A percentile compares a stretch with the other conserved stretches of the same genome.
Evolutionary conservation across 2,329 filamentous ascomycete species (phyloP).

Genomic region (Rhinocladiella mackenziei): DNA sequence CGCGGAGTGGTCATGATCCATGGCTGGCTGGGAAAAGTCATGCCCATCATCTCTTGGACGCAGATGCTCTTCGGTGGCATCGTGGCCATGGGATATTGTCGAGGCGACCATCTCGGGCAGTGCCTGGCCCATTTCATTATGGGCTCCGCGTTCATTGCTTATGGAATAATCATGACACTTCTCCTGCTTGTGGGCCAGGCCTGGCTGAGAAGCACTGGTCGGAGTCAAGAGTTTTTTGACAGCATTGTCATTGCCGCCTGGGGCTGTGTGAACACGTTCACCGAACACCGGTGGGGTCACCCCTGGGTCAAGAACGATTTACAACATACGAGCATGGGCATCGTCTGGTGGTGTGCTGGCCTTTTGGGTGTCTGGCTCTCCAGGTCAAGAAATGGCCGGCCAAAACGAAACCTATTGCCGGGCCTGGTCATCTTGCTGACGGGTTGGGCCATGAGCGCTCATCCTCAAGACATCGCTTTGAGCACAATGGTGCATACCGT

Average conservation of each 20-base stretch:
- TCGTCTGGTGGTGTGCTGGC: slow-evolving; percentile 96
- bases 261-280: slow-evolving; percentile 98
- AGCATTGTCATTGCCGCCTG: slow-evolving; percentile 84
- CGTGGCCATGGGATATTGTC: slow-evolving; percentile 85
- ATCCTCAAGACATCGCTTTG: slow-evolving; percentile 77
- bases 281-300: slow-evolving; percentile 88
- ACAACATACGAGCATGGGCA: slow-evolving; percentile 99
- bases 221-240: slow-evolving; percentile 96
- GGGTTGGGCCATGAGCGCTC: slow-evolving; percentile 91
- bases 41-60: slow-evolving; percentile 82
- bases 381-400: slow-evolving; percentile 72
- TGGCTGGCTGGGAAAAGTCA: slow-evolving; percentile 75
- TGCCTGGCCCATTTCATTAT: slow-evolving; percentile 98
- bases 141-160: slow-evolving; percentile 93
- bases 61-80: slow-evolving; percentile 98
- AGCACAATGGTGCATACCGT: slow-evolving; percentile 83
- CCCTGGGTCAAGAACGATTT: slow-evolving; percentile 90
- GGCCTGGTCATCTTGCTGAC: slow-evolving; percentile 87
- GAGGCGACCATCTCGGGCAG: slow-evolving; percentile 84
- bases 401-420: slow-evolving; percentile 89
- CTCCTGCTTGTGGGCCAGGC: slow-evolving; percentile 81
- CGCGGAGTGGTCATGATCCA: slow-evolving; percentile 68
- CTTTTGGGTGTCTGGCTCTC: slow-evolving; percentile 90
- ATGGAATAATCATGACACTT: slow-evolving; percentile 82
- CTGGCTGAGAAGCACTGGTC: slow-evolving; percentile 76